Evolutionary conservation across 2,329 filamentous ascomycete species (phyloP).

Genomic region (Raffaelea ambrosiae): DNA sequence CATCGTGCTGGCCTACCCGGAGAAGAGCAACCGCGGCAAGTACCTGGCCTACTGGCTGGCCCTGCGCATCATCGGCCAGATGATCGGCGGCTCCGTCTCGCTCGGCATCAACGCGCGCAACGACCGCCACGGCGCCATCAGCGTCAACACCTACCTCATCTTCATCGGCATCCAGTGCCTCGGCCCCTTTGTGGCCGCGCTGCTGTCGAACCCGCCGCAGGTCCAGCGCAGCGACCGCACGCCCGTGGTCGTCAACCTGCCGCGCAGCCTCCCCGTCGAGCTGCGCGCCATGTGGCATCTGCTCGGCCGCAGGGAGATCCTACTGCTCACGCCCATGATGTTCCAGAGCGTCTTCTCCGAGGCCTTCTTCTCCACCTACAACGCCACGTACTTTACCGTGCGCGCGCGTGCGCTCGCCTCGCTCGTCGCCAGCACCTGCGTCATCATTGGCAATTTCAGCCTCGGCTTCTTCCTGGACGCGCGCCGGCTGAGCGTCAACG

Average conservation of each 20-base stretch:
- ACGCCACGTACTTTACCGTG: not conserved
- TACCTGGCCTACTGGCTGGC: slow-evolving; percentile 57
- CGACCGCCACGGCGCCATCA: slow-evolving; percentile 44
- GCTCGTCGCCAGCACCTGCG: not conserved
- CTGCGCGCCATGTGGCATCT: slow-evolving; percentile 48
- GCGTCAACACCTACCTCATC: slow-evolving; percentile 57
- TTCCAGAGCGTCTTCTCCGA: no score
- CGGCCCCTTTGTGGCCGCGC: slow-evolving; percentile 52
- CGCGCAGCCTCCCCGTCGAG: slow-evolving; percentile 48
- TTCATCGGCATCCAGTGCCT: slow-evolving; percentile 63
- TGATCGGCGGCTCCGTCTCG: slow-evolving; percentile 63
- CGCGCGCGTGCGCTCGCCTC: not conserved
- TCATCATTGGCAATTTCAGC: not conserved
- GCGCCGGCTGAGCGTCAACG: no score
- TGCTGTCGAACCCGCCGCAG: slow-evolving; percentile 50
- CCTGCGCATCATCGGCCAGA: slow-evolving; percentile 50
- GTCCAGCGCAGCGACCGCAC: slow-evolving; percentile 59
- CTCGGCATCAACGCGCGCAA: slow-evolving; percentile 54
- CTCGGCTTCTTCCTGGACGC: not conserved
- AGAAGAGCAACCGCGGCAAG: slow-evolving; percentile 56
- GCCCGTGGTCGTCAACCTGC: slow-evolving; percentile 49
- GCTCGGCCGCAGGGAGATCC: slow-evolving; percentile 52
- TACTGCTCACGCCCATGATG: slow-evolving; percentile 35
- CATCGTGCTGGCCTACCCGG: slow-evolving; percentile 64
- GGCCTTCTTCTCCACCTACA: not conserved